Evolutionary conservation across 768 basidiomycete species (phyloP), one percentile per base, ranked within the genome.

Genomic region (Russula earlei): DNA sequence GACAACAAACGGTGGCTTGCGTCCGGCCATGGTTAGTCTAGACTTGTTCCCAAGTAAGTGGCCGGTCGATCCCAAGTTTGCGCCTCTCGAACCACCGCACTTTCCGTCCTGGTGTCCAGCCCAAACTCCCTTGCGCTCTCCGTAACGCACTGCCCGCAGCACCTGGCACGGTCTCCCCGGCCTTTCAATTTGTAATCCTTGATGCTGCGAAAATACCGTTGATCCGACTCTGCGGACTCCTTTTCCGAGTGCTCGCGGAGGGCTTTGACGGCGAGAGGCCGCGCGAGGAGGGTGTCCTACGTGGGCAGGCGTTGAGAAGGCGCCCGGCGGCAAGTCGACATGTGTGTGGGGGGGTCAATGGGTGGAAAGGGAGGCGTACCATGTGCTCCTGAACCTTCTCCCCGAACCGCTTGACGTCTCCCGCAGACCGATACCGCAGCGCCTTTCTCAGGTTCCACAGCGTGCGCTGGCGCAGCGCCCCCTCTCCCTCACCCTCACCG

Each of bases 401-500:
- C 52, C 74, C 74, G 24, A 91, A 65, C 22, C 77, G 72, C 10
- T 64, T 55, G 9, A 77, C 62, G 24, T 81, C 81, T 55, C 71
- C 71, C 27, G 65, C 60, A 17, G 73, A 70, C 50, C 84, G 74
- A 66, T 77, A 91, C 50, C 72, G 80, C 20, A 91, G 70, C 4
- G 84, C 75, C 68, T 90, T 90, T 62, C 84, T 80, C 37, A 91
- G 69, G 67, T 88, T 90, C 77, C 81, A 82, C 54, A 84, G 75
- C 22, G 89, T 91, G 66, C 75, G 75, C 40, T 79, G 73, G 40
- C 89, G 75, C 52, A 91, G 62, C 42, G 76, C 62, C 5, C 74
- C 71, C 12, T 70, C 69, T 41, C 70, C 68, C 45, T 69, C 65
- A 33, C 75, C 70, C 17, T 1, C 1, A 6, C 7, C 17, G n/a